A percentile compares a stretch with the other conserved stretches of the same genome.
Evolutionary conservation across 257 asterid genomes (phyloP).

Genomic region (Echites panduratus): DNA sequence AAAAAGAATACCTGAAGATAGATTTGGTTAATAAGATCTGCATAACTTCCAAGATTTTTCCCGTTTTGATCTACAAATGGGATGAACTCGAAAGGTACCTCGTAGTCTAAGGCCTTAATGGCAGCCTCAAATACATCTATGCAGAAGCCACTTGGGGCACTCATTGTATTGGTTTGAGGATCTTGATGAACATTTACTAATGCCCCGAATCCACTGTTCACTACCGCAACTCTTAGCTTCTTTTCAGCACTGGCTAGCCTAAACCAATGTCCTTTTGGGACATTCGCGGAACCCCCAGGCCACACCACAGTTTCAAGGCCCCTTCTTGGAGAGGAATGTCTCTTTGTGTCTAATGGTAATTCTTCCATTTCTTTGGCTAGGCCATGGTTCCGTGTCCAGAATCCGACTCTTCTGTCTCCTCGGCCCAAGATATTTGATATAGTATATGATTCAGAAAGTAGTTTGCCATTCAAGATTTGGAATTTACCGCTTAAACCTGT

Average conservation of each 20-base stretch:
- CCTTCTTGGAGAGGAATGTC: constrained; percentile 10
- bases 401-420: constrained; percentile 33
- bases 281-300: constrained; percentile 20
- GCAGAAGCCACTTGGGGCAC: constrained; percentile 22
- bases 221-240: constrained; percentile 30
- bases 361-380: constrained; percentile 14
- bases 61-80: constrained; percentile 15
- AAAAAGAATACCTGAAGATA: constrained; percentile 23
- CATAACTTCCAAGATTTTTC: constrained; percentile 22
- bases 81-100: constrained; percentile 24
- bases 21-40: constrained; percentile 23
- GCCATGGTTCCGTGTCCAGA: constrained; percentile 32
- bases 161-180: constrained; percentile 14
- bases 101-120: constrained; percentile 16
- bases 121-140: constrained; percentile 33
- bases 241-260: not conserved
- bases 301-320: constrained; percentile 15
- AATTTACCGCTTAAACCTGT: constrained; percentile 26
- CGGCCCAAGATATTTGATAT: constrained; percentile 35
- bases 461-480: constrained; percentile 21
- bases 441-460: constrained; percentile 24
- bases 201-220: constrained; percentile 19
- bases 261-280: constrained; percentile 19
- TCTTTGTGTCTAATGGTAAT: constrained; percentile 8
- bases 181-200: constrained; percentile 13